phyloP scores from a whole-genome alignment of 2,329 filamentous ascomycete genomes.

The Xylaria sp. region DNA sequence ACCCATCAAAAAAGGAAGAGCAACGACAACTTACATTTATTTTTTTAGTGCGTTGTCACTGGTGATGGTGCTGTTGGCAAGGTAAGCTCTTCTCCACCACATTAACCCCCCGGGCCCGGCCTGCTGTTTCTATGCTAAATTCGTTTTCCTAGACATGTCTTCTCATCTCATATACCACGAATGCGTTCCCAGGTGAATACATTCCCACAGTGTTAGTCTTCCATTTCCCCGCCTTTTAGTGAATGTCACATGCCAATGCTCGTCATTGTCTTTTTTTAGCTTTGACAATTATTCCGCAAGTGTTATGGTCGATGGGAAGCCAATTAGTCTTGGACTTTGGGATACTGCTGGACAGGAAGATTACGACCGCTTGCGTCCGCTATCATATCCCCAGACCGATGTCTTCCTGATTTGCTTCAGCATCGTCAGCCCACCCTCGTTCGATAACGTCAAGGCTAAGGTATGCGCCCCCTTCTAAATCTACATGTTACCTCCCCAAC shows the following conservation, averaged over 20 bases:
- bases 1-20: constrained; percentile 3
- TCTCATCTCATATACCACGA: constrained; percentile 98
- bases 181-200: constrained; percentile 99
- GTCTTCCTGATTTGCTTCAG: constrained; percentile 99
- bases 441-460: constrained; percentile 99
- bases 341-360: constrained; percentile 99
- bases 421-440: constrained; percentile 95
- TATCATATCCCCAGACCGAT: constrained; percentile 98
- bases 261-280: constrained; percentile 57
- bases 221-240: constrained; percentile 1
- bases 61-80: constrained; percentile 99
- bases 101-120: no score
- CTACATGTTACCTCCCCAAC: not conserved
- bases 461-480: constrained; percentile 60
- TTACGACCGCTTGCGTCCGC: constrained; percentile 92
- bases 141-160: constrained; percentile 81
- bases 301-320: constrained; percentile 98
- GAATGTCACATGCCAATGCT: constrained; percentile 37
- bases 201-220: constrained; percentile 91
- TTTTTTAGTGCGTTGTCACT: constrained; percentile 89
- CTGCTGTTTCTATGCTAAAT: constrained; percentile 5
- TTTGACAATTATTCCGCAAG: constrained; percentile 99
- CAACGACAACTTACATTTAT: constrained; percentile 53
- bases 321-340: constrained; percentile 96
- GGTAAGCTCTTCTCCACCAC: constrained; percentile 63